Percentiles rank a stretch among this genome's conserved stretches.
Evolutionary conservation across 2,329 filamentous ascomycete species (phyloP).

Genomic region (Beauveria rudraprayagi): DNA sequence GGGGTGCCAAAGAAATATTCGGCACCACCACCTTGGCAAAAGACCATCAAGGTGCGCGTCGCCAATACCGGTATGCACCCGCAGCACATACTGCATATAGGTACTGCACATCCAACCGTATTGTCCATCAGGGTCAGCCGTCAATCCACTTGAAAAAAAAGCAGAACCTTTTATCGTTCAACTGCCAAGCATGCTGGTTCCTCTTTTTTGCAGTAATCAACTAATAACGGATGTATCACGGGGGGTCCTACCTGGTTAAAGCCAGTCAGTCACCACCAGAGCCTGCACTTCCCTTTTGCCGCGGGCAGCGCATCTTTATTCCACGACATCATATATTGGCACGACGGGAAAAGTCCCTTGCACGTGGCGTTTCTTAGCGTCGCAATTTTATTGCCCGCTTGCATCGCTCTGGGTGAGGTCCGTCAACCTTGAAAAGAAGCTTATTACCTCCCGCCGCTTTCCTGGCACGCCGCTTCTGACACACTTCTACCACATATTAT

Average conservation of each 20-base stretch:
- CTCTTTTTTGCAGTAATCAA: background rate
- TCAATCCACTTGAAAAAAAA: background rate
- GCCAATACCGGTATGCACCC: background rate
- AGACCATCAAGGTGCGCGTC: conserved; percentile 3
- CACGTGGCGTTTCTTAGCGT: background rate
- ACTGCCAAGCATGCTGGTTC: background rate
- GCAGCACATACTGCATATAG: background rate
- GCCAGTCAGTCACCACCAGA: no score
- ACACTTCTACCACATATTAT: background rate
- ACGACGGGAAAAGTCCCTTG: background rate
- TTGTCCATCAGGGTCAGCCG: conserved; percentile 5
- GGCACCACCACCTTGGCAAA: background rate
- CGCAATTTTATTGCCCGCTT: background rate
- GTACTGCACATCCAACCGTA: background rate
- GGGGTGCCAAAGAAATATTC: background rate
- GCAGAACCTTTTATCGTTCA: background rate
- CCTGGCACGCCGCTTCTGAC: background rate
- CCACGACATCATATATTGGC: background rate
- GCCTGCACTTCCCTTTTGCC: background rate
- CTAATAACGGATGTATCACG: background rate
- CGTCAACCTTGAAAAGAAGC: conserved; percentile 9
- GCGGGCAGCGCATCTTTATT: background rate
- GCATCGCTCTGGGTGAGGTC: background rate
- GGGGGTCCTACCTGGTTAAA: background rate
- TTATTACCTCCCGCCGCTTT: conserved; percentile 1